phyloP scores from a whole-genome alignment of 768 basidiomycete genomes.

The Paxillus ammoniavirescens region DNA sequence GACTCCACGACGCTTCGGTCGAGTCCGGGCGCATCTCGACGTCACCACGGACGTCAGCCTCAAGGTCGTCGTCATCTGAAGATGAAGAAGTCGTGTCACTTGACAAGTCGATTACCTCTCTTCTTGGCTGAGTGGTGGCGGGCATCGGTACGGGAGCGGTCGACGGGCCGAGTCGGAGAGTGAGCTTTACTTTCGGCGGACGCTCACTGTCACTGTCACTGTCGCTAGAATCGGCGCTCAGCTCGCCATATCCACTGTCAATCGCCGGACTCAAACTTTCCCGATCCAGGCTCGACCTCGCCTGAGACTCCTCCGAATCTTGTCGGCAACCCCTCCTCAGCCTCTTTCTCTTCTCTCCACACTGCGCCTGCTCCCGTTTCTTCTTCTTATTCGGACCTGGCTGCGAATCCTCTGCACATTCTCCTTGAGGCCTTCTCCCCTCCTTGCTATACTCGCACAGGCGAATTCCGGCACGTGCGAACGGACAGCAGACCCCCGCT shows the following conservation, averaged over 20 bases:
- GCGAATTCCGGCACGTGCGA: conserved; percentile 68
- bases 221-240: conserved; percentile 26
- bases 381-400: conserved; percentile 48
- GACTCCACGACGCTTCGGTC: conserved; percentile 44
- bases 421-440: conserved; percentile 34
- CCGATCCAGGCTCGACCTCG: conserved; percentile 9
- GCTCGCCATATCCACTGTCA: conserved; percentile 28
- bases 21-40: conserved; percentile 16
- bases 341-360: conserved; percentile 47
- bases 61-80: conserved; percentile 37
- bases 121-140: conserved; percentile 15
- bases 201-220: conserved; percentile 27
- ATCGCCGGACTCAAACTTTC: conserved; percentile 20
- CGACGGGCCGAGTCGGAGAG: conserved; percentile 54
- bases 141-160: conserved; percentile 23
- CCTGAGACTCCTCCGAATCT: conserved; percentile 14
- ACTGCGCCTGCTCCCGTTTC: conserved; percentile 32
- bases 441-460: conserved; percentile 64
- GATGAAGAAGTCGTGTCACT: conserved; percentile 34
- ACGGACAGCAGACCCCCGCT: conserved; percentile 74
- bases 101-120: conserved; percentile 41
- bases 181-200: conserved; percentile 67
- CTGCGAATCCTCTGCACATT: conserved; percentile 26
- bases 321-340: conserved; percentile 32
- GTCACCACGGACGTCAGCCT: conserved; percentile 18